These are phyloP conservation scores for Tulasnella sp. DNA, from an alignment of 768 basidiomycete species.

Conservation along the genomic window DNA sequence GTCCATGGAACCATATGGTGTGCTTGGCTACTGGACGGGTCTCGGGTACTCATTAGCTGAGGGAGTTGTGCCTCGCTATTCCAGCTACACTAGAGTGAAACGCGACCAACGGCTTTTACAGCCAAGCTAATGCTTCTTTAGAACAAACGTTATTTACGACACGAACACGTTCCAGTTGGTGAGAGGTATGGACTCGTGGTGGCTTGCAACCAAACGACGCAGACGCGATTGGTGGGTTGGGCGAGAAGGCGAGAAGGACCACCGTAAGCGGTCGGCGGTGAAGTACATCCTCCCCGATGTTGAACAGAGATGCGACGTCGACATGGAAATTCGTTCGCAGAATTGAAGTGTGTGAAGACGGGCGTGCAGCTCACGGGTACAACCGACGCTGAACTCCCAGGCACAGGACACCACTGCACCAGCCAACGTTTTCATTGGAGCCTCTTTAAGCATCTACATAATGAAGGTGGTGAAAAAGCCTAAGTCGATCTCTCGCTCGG, in stretches of 20 bases:
- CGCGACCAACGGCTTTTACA: neutral
- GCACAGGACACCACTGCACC: conserved; percentile 8
- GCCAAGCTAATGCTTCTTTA: neutral
- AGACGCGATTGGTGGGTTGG: neutral
- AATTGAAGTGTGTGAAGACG: neutral
- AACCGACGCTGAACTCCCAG: neutral
- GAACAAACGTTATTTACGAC: conserved; percentile 5
- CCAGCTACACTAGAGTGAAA: neutral
- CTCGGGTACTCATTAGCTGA: neutral
- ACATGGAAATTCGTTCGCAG: neutral
- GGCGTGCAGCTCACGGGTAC: neutral
- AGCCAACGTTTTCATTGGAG: neutral
- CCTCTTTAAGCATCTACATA: neutral
- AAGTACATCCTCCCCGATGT: neutral
- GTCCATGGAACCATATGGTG: neutral
- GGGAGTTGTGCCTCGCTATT: neutral
- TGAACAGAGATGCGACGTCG: neutral
- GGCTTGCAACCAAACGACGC: neutral
- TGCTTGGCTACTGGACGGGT: neutral
- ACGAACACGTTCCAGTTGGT: neutral
- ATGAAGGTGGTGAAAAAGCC: neutral
- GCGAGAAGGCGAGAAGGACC: neutral
- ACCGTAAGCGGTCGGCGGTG: conserved; percentile 8
- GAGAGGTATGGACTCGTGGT: neutral
- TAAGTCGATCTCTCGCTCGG: neutral